Base-by-base conservation (phyloP, 345 rosid species). In the Rhizophora apiculata region DNA sequence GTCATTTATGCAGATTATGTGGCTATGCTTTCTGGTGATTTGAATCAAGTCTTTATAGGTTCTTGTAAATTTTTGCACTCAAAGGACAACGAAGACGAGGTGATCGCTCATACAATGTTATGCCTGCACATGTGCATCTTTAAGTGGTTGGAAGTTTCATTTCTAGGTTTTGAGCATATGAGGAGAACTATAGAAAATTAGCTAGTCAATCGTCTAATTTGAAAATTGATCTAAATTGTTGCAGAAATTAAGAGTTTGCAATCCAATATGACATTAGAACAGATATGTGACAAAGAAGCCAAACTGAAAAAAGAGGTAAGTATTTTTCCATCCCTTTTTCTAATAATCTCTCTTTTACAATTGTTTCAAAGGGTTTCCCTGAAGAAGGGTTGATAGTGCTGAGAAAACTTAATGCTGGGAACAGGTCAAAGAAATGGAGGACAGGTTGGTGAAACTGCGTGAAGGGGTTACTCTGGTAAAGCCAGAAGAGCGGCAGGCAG, bases 351-450 rank as follows among this genome's bases (percentile, higher is more conserved):
- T 63, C 55, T 59, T 16, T 37, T 43, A 1, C 20, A 70, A 16
- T 29, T 67, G 24, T 32, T 57, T 36, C 21, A 20, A 8, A 59
- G 21, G 8, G 64, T 59, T 65, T 51, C 58, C 15, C 5, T 24
- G 53, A 70, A 16, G 49, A 68, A 19, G 15, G 64, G 37, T 67
- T 37, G 60, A 20, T 19, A 69, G 66, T 4, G n/a, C 39, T 51
- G 11, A 61, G 57, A 30, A 21, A 11, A 52, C 63, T 27, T 31
- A 15, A 32, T 70, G 13, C 32, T 76, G 72, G 72, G 68, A 32
- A 63, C 85, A 95, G 98, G 97, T 79, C 36, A 68, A 78, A 68
- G 88, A 81, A 67, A 88, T 92, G 90, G 98, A 90, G 76, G 87
- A 78, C 49, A 95, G 82, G 63, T 77, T 95, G 81, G 78, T 68